Percentiles rank a stretch among this genome's conserved stretches.
Conservation (phyloP, 2,329 filamentous ascomycete species). For the Aureobasidium subglaciale region DNA sequence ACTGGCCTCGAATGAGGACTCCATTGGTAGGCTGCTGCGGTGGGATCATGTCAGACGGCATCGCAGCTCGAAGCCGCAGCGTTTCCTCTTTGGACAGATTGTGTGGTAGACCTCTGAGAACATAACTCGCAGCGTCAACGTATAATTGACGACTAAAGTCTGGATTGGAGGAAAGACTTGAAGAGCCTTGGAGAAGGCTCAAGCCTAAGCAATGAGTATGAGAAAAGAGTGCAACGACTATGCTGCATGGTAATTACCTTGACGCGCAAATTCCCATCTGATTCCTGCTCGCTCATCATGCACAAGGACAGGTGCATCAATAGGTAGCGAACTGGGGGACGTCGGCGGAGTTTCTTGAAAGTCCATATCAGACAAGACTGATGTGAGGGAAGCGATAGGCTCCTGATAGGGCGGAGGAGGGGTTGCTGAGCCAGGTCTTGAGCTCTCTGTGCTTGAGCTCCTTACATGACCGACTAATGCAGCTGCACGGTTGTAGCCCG, state of each 20-base stretch:
- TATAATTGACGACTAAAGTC: conserved; percentile 56
- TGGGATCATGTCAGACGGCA: conserved; percentile 35
- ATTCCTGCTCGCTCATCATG: conserved; percentile 30
- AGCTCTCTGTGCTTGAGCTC: conserved; percentile 7
- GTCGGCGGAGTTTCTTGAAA: conserved; percentile 11
- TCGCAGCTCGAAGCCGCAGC: conserved; percentile 44
- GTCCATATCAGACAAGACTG: conserved; percentile 6
- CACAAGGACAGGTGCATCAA: background rate
- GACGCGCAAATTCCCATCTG: conserved; percentile 46
- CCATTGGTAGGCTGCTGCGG: conserved; percentile 1
- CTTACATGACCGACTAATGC: conserved; percentile 4
- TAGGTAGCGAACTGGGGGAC: background rate
- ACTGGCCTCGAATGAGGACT: background rate
- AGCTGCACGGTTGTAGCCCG: conserved; percentile 10
- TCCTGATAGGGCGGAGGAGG: conserved; percentile 18
- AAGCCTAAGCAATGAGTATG: conserved; percentile 32
- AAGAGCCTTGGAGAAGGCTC: conserved; percentile 42
- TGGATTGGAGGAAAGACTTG: conserved; percentile 28
- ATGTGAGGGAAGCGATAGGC: conserved; percentile 14
- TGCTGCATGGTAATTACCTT: conserved; percentile 31
- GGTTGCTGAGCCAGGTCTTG: conserved; percentile 14
- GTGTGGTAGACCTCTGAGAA: conserved; percentile 55
- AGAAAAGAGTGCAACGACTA: background rate
- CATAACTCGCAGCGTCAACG: conserved; percentile 55
- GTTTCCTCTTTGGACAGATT: conserved; percentile 51